Base-by-base conservation (phyloP, 2,329 filamentous ascomycete genomes). In the Corniculantispora saksenae region DNA sequence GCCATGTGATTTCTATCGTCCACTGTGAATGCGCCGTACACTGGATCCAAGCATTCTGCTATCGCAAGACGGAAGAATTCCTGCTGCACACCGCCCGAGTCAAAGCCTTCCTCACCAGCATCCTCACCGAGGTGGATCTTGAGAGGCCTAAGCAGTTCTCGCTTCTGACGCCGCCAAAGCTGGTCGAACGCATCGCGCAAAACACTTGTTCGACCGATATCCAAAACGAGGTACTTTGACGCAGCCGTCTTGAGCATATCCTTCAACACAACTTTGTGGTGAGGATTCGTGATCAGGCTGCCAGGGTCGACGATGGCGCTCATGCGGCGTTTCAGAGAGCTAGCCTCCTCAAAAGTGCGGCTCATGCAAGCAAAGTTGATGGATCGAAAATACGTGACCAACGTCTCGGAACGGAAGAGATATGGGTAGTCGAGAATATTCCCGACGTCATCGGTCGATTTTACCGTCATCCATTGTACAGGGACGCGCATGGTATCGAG, bases 71-170 rank as follows among this genome's bases (percentile, higher is more conserved):
- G 88, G 79, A 99, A 98, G 75, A 97, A 98, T 69, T 99, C 95
- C 74, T 97, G 94, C 71, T 97, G 94, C 1, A 99, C 94, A 68
- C 95, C 95, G 51, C 95, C 95, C 57, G 94, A 93, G 75, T 99
- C 95, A 40, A 96, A 87, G 0, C 95, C 95, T 74, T 96, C 89
- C 76, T 98, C 95, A 35, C 93, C 92, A 61, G 84, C 83, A 40
- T 92, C 89, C 73, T 93, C 90, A 3, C 93, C 93, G 65, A 98
- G 86, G 59, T 92, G 89, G 10, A 99, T 90, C 72, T 97, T 97
- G 40, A 99, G 79, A 1, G 95, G 95, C 29, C 93, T 87, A 72
- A 94, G 81, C 3, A 98, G 81, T 77, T 97, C 93, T 43, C 91
- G 85, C 72, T 88, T 87, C 76, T 97, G 90, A 43, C 93, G 86